These are phyloP conservation scores for Larix sibirica DNA, from an alignment of 83 land plant genomes.

Conservation along the genomic window DNA sequence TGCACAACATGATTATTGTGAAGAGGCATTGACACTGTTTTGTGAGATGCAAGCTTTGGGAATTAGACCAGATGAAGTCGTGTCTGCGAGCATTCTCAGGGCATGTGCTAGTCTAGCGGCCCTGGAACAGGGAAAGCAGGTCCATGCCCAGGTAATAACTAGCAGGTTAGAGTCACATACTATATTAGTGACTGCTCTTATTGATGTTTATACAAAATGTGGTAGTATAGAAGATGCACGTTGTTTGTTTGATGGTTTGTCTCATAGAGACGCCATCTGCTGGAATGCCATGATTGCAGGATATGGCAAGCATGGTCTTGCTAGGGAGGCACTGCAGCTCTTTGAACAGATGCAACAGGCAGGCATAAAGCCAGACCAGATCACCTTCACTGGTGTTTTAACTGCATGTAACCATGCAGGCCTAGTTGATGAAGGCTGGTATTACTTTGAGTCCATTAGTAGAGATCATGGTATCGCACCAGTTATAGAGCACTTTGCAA, in stretches of 20 bases:
- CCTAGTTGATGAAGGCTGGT: background rate
- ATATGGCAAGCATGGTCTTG: slow-evolving; percentile 15
- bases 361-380: slow-evolving; percentile 18
- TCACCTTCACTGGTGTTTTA: slow-evolving; percentile 25
- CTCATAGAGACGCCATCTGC: background rate
- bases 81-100: background rate
- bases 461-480: background rate
- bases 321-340: slow-evolving; percentile 21
- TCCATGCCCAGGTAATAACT: background rate
- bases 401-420: slow-evolving; percentile 1
- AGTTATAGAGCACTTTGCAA: background rate
- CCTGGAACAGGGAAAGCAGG: background rate
- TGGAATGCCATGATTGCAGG: slow-evolving; percentile 34
- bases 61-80: background rate
- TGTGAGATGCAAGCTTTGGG: background rate
- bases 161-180: background rate
- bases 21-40: background rate
- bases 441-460: background rate
- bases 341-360: slow-evolving; percentile 5
- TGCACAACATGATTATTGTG: background rate
- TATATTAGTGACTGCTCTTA: background rate
- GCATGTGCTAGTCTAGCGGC: background rate
- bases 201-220: background rate
- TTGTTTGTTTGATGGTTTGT: background rate
- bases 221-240: background rate